Percentiles rank a stretch among this genome's conserved stretches.
These are phyloP conservation scores for Termitomyces titanicus DNA, from an alignment of 768 basidiomycete genomes.

Conservation along the genomic window DNA sequence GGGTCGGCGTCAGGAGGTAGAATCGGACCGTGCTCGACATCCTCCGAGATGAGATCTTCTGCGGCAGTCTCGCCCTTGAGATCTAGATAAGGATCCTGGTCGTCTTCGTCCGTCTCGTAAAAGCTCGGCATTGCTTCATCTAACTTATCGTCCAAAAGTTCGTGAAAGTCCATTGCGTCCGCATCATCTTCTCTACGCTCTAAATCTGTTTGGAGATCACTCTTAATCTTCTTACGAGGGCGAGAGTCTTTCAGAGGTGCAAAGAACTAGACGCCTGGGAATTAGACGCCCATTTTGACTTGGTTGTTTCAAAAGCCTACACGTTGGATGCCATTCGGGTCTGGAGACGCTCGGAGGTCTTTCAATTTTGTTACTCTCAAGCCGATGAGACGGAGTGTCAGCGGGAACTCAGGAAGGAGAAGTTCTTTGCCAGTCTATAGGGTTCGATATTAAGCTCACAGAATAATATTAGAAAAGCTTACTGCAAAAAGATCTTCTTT, in stretches of 20 bases:
- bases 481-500: conserved; percentile 78
- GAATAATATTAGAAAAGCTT: conserved; percentile 20
- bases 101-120: conserved; percentile 47
- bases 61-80: conserved; percentile 18
- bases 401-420: conserved; percentile 73
- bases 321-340: conserved; percentile 64
- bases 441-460: background rate
- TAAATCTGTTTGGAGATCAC: conserved; percentile 23
- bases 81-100: conserved; percentile 19
- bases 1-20: conserved; percentile 7
- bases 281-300: background rate
- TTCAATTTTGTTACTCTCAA: conserved; percentile 86
- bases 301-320: conserved; percentile 35
- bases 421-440: conserved; percentile 75
- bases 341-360: conserved; percentile 55
- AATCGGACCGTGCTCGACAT: background rate
- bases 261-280: conserved; percentile 48
- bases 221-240: conserved; percentile 38
- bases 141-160: conserved; percentile 11
- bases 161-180: conserved; percentile 10
- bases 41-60: conserved; percentile 12
- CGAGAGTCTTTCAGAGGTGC: conserved; percentile 31
- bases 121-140: conserved; percentile 51
- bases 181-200: conserved; percentile 18
- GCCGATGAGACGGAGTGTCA: conserved; percentile 83